phyloP scores from a whole-genome alignment of 257 asterid species.

The Craterostigma plantagineum region DNA sequence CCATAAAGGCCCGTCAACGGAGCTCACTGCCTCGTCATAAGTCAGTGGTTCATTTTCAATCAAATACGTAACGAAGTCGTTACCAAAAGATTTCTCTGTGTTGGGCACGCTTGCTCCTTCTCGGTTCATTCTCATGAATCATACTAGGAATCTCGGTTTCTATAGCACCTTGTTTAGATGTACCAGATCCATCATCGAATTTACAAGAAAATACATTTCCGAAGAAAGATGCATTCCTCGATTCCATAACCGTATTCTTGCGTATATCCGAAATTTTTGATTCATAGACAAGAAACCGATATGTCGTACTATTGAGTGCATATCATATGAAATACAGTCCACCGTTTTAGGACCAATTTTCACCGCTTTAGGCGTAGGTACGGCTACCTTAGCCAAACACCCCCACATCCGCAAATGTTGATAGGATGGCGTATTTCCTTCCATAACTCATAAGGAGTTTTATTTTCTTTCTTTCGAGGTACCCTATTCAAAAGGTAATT shows the following conservation, averaged over 20 bases:
- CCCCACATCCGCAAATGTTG: not conserved
- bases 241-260: not conserved
- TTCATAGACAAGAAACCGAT: not conserved
- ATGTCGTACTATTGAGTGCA: not conserved
- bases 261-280: not conserved
- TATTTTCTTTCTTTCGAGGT: not conserved
- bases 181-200: not conserved
- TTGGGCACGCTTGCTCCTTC: not conserved
- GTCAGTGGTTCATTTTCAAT: not conserved
- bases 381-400: not conserved
- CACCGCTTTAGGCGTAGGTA: not conserved
- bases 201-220: not conserved
- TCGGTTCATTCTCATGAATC: not conserved
- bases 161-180: not conserved
- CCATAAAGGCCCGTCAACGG: not conserved
- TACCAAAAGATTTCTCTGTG: not conserved
- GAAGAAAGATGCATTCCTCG: not conserved
- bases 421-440: not conserved
- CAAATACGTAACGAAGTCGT: not conserved
- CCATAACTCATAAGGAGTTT: not conserved
- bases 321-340: not conserved
- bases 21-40: not conserved
- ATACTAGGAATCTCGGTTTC: not conserved
- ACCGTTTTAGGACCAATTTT: not conserved
- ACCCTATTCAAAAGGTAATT: not conserved